A percentile compares a stretch with the other conserved stretches of the same genome.
Evolutionary conservation across 1,284 basidiomycete species (phyloP).

Genomic region (Laetiporus sulphureus): DNA sequence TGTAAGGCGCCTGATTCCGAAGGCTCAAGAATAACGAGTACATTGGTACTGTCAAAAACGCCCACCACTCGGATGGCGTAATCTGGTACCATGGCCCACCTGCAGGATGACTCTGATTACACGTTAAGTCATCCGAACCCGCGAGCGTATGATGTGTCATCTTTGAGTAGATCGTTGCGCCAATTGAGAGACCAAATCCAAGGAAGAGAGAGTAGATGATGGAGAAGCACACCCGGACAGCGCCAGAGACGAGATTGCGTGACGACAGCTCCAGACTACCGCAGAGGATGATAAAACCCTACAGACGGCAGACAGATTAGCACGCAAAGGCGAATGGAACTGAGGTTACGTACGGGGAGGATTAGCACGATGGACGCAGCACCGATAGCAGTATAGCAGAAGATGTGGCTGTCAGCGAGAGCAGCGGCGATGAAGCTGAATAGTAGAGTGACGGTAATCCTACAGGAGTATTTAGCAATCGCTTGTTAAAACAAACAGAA

Average conservation of each 20-base stretch:
- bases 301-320: conserved; percentile 7
- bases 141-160: conserved; percentile 41
- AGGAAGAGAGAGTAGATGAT: conserved; percentile 77
- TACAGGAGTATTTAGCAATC: conserved; percentile 16
- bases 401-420: conserved; percentile 60
- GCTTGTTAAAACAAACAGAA: not conserved
- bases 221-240: conserved; percentile 80
- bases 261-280: conserved; percentile 80
- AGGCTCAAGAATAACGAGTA: conserved; percentile 73
- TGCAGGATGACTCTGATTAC: conserved; percentile 45
- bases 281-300: conserved; percentile 75
- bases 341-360: conserved; percentile 52
- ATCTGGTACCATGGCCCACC: conserved; percentile 53
- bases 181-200: conserved; percentile 78
- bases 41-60: conserved; percentile 77
- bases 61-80: conserved; percentile 52
- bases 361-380: conserved; percentile 85
- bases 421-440: conserved; percentile 82
- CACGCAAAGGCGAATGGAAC: not conserved
- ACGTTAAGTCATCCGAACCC: conserved; percentile 56
- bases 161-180: conserved; percentile 59
- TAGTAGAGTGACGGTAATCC: conserved; percentile 73
- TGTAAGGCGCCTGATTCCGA: conserved; percentile 70
- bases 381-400: conserved; percentile 85
- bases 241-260: conserved; percentile 77